Evolutionary conservation across 164 flowering plant species (phyloP).

Genomic region (Buxus sempervirens): DNA sequence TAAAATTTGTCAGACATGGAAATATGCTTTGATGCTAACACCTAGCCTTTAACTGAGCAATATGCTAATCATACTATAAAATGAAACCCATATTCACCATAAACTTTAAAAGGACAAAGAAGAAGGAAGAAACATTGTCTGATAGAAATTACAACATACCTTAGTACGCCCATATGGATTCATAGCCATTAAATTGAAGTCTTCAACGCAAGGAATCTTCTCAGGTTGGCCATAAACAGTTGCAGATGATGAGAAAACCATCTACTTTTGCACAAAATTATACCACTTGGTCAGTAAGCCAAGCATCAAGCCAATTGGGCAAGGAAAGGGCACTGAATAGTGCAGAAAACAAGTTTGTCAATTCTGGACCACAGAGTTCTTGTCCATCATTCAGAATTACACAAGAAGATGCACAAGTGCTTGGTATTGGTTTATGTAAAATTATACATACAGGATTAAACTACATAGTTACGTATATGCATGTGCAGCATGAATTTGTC

Average conservation of each 20-base stretch:
- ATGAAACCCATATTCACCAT: no score
- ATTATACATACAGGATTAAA: no score
- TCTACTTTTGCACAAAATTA: constrained; percentile 32
- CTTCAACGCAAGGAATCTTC: constrained; percentile 82
- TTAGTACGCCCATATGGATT: constrained; percentile 96
- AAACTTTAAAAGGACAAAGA: no score
- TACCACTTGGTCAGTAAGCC: constrained; percentile 8
- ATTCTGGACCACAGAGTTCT: background rate
- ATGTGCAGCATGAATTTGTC: no score
- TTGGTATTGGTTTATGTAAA: no score
- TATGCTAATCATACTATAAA: background rate
- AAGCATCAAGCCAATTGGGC: constrained; percentile 4
- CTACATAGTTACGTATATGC: no score
- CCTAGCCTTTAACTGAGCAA: background rate
- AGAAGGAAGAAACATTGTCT: no score
- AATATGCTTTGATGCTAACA: background rate
- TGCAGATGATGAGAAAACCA: constrained; percentile 97
- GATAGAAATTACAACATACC: constrained; percentile 31
- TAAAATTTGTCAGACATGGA: background rate
- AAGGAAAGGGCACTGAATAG: background rate
- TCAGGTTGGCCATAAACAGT: constrained; percentile 97
- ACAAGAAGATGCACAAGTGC: no score
- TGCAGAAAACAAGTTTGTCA: background rate
- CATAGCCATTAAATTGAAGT: constrained; percentile 67
- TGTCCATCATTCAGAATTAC: no score